Evolutionary conservation across 1,284 basidiomycete genomes (phyloP).

Genomic region (Hortiboletus rubellus): DNA sequence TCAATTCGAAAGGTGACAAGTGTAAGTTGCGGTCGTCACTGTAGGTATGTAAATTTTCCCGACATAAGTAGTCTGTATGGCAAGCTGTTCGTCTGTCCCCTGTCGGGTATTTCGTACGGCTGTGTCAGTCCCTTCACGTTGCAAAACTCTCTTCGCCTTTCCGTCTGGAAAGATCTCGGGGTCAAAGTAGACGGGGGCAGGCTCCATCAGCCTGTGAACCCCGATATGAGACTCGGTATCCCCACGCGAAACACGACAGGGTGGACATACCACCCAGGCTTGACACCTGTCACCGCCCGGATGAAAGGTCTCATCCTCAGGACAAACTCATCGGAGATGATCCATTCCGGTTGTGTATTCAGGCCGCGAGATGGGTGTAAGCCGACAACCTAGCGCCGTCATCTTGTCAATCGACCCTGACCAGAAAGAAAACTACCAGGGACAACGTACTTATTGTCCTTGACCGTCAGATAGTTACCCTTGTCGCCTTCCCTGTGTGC

Average conservation of each 20-base stretch:
- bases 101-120: too few relatives aligned
- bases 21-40: not conserved
- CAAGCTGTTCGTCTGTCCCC: too few relatives aligned
- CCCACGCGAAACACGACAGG: not conserved
- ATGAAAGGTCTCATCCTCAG: constrained; percentile 90
- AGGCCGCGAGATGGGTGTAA: constrained; percentile 95
- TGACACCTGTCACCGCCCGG: constrained; percentile 88
- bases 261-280: constrained; percentile 78
- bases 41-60: too few relatives aligned
- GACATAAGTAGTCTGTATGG: too few relatives aligned
- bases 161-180: constrained; percentile 64
- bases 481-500: constrained; percentile 96
- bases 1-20: constrained; percentile 33
- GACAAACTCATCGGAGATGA: constrained; percentile 98
- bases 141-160: constrained; percentile 70
- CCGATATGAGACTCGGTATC: not conserved
- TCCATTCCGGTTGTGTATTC: constrained; percentile 94
- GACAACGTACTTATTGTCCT: constrained; percentile 75
- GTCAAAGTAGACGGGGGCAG: constrained; percentile 81
- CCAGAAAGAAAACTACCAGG: not conserved
- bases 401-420: constrained; percentile 1
- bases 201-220: constrained; percentile 74
- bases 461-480: constrained; percentile 83
- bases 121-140: constrained; percentile 31
- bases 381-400: constrained; percentile 64